phyloP scores from a whole-genome alignment of 495 filamentous ascomycete species.

The Pseudoneurospora amorphoporcata region DNA sequence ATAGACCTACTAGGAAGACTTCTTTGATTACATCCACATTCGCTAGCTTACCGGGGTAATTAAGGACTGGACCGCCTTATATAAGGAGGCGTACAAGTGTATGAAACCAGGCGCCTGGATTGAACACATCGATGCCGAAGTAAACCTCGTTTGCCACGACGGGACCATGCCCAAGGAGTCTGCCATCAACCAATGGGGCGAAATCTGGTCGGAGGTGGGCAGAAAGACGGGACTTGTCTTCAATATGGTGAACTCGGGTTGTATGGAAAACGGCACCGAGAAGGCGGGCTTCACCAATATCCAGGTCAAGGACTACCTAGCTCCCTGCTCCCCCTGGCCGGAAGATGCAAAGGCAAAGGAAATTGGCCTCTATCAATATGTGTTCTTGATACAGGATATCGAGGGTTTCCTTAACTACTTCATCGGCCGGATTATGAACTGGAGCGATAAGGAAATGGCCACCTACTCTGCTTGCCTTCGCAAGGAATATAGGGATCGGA shows the following conservation, averaged over 20 bases:
- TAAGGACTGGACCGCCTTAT: constrained; percentile 34
- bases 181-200: neutral
- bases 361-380: constrained; percentile 8
- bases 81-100: constrained; percentile 19
- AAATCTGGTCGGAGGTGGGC: neutral
- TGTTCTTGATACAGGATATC: constrained; percentile 18
- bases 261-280: neutral
- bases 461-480: constrained; percentile 27
- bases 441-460: constrained; percentile 22
- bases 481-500: constrained; percentile 17
- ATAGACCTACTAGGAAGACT: constrained; percentile 34
- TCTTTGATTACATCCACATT: constrained; percentile 47
- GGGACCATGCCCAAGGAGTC: neutral
- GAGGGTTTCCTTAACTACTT: constrained; percentile 26
- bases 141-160: neutral
- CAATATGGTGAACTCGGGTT: neutral
- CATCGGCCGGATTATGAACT: constrained; percentile 21
- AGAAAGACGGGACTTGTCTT: neutral
- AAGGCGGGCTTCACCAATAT: constrained; percentile 48
- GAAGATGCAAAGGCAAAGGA: neutral
- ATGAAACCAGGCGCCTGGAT: constrained; percentile 29
- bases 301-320: constrained; percentile 5
- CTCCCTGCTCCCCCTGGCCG: constrained; percentile 27
- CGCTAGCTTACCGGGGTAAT: constrained; percentile 44
- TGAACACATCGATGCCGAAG: constrained; percentile 10